These are phyloP conservation scores for Euphorbia schlechtendalii DNA, from an alignment of 441 rosid species.

Conservation along the genomic window DNA sequence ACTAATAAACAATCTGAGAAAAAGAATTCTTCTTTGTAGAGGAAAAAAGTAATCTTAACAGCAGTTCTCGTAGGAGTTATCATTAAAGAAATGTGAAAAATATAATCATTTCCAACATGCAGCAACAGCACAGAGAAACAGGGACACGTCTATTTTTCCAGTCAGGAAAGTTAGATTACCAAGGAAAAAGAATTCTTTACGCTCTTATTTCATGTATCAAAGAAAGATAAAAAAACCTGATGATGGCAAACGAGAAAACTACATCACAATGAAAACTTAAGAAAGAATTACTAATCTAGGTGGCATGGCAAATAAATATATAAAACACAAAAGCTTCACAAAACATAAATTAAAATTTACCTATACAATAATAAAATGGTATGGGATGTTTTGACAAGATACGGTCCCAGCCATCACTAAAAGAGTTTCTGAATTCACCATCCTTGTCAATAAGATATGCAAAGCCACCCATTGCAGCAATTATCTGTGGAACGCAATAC, in stretches of 20 bases:
- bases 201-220: too few species aligned
- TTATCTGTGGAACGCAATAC: conserved; percentile 35
- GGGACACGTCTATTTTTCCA: not conserved
- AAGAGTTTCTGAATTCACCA: conserved; percentile 84
- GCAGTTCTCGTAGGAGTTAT: not conserved
- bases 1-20: not conserved
- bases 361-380: conserved; percentile 93
- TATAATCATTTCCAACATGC: not conserved
- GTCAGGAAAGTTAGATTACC: not conserved
- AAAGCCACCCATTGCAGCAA: conserved; percentile 70
- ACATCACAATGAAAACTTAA: not conserved
- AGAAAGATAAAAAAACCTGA: not conserved
- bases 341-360: conserved; percentile 34
- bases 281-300: not conserved
- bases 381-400: conserved; percentile 88
- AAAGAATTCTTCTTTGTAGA: not conserved
- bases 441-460: conserved; percentile 92
- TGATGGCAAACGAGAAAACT: not conserved
- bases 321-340: not conserved
- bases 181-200: not conserved
- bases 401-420: conserved; percentile 95
- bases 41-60: not conserved
- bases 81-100: not conserved
- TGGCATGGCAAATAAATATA: not conserved
- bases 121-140: not conserved